Percentiles rank a stretch among this genome's conserved stretches.
phyloP scores from a whole-genome alignment of 768 basidiomycete genomes.

The Termitomyces bulborhizus region DNA sequence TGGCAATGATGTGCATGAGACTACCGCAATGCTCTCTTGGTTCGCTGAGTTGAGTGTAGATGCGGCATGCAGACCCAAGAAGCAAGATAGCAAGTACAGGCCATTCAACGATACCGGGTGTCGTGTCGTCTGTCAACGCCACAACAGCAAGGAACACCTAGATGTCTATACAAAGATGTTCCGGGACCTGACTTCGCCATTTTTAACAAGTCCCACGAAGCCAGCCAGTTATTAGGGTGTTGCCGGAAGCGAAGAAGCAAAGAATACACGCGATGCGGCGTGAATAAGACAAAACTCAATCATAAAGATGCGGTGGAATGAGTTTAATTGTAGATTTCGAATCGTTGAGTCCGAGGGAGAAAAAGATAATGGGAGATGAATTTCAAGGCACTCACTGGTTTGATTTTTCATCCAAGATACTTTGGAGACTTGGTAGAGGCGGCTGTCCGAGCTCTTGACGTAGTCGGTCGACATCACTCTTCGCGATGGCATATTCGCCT shows the following conservation, averaged over 20 bases:
- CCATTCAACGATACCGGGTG: neutral
- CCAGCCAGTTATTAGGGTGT: neutral
- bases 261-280: neutral
- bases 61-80: neutral
- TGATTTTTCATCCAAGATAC: constrained; percentile 67
- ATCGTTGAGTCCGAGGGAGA: constrained; percentile 2
- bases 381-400: constrained; percentile 31
- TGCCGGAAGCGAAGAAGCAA: neutral
- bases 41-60: neutral
- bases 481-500: constrained; percentile 70
- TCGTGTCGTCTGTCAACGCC: constrained; percentile 4
- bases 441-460: constrained; percentile 72
- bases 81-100: neutral
- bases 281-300: neutral
- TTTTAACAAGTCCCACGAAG: neutral
- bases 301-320: neutral
- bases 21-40: neutral
- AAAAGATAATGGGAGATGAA: neutral
- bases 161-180: neutral
- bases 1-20: neutral
- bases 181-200: neutral
- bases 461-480: constrained; percentile 70
- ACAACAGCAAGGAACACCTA: neutral
- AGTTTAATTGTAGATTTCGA: neutral
- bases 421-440: constrained; percentile 66